These are phyloP conservation scores for Plasmopara muralis DNA, from an alignment of 352 stramenopile species.

Conservation along the genomic window DNA sequence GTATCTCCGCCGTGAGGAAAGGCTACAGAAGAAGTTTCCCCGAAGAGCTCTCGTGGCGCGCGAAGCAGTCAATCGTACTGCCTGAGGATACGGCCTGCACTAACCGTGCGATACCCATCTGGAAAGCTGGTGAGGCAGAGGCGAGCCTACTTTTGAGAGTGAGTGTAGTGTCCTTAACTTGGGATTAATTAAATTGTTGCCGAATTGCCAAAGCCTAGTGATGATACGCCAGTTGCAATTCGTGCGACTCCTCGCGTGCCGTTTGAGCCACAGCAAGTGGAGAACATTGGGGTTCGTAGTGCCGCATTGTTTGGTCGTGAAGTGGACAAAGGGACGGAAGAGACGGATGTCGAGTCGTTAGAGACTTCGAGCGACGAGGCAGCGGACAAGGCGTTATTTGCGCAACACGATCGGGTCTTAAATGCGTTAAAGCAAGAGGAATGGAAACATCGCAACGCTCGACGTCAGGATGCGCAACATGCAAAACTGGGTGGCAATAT, in stretches of 20 bases:
- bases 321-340: slow-evolving; percentile 58
- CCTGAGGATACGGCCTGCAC: too few relatives aligned
- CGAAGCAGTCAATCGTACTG: too few relatives aligned
- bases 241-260: slow-evolving; percentile 22
- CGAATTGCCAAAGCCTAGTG: slow-evolving; percentile 15
- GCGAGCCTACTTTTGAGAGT: too few relatives aligned
- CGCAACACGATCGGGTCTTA: slow-evolving; percentile 62
- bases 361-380: slow-evolving; percentile 30
- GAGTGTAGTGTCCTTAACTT: slow-evolving; percentile 20
- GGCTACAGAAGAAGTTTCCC: too few relatives aligned
- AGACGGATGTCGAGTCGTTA: slow-evolving; percentile 40
- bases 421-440: slow-evolving; percentile 71
- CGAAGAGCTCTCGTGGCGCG: too few relatives aligned
- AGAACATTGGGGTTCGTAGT: slow-evolving; percentile 58
- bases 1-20: too few relatives aligned
- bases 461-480: too few relatives aligned
- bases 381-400: slow-evolving; percentile 31
- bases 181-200: slow-evolving; percentile 26
- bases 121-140: too few relatives aligned
- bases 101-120: too few relatives aligned
- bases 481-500: too few relatives aligned
- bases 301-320: slow-evolving; percentile 51
- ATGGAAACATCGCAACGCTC: slow-evolving; percentile 58
- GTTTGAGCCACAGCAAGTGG: slow-evolving; percentile 51
- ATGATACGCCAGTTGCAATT: too few relatives aligned